A percentile compares a stretch with the other conserved stretches of the same genome.
These are phyloP conservation scores for Capillidium rhysosporum DNA, from an alignment of 371 early-diverging fungal species.

Conservation along the genomic window DNA sequence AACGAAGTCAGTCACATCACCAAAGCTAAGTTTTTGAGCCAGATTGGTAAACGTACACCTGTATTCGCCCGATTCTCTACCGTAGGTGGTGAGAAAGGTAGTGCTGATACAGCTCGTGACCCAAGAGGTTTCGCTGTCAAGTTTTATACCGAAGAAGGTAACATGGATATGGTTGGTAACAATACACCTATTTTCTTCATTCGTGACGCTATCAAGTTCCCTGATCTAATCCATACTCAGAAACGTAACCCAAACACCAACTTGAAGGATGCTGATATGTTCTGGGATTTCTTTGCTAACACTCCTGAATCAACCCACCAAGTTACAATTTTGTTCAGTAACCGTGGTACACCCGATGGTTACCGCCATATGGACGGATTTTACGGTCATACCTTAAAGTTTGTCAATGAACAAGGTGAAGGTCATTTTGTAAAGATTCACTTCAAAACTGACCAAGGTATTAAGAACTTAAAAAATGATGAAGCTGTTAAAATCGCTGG, in stretches of 20 bases:
- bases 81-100: conserved; percentile 57
- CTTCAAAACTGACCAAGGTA: conserved; percentile 62
- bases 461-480: conserved; percentile 41
- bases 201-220: conserved; percentile 60
- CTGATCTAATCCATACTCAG: conserved; percentile 67
- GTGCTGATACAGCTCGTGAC: conserved; percentile 54
- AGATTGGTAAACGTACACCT: conserved; percentile 54
- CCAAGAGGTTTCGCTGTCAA: conserved; percentile 60
- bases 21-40: conserved; percentile 50
- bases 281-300: conserved; percentile 51
- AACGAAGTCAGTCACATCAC: conserved; percentile 45
- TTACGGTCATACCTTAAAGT: conserved; percentile 52
- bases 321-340: conserved; percentile 52
- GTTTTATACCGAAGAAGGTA: conserved; percentile 58
- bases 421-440: conserved; percentile 69
- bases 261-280: conserved; percentile 25
- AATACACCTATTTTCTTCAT: conserved; percentile 47
- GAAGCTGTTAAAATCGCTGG: conserved; percentile 39
- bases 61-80: conserved; percentile 62
- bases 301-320: conserved; percentile 63
- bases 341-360: conserved; percentile 64
- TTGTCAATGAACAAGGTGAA: conserved; percentile 46
- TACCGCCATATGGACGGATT: conserved; percentile 63
- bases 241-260: conserved; percentile 59
- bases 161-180: conserved; percentile 59